These are phyloP conservation scores for Chloris gayana DNA, from an alignment of 176 grass and related monocot genomes.

Conservation along the genomic window DNA sequence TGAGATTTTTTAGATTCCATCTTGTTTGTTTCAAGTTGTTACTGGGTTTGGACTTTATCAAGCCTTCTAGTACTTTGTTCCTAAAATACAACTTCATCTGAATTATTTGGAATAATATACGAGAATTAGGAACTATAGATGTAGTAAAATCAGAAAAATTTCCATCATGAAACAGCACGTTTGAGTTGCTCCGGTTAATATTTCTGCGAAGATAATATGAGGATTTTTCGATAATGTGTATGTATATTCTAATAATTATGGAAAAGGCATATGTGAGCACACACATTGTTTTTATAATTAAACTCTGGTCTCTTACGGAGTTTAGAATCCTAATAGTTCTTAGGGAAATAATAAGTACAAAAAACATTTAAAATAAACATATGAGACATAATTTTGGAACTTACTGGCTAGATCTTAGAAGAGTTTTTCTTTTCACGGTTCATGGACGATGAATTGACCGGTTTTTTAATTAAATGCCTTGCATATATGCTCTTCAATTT, in stretches of 20 bases:
- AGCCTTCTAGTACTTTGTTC: neutral
- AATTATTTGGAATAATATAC: neutral
- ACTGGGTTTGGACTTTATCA: neutral
- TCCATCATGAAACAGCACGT: neutral
- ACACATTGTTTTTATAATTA: no score
- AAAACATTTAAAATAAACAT: neutral
- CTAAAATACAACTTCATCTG: neutral
- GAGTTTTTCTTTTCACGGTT: no score
- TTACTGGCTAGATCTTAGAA: no score
- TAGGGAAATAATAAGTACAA: no score
- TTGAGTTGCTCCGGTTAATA: neutral
- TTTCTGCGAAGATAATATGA: neutral
- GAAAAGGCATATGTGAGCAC: no score
- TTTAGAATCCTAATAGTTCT: no score
- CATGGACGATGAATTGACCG: neutral
- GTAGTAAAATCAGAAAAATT: neutral
- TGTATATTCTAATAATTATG: no score
- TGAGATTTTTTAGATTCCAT: slow-evolving; percentile 5
- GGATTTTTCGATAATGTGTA: no score
- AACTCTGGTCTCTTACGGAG: no score
- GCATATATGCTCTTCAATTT: neutral
- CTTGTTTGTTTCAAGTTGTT: neutral
- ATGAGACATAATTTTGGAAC: no score
- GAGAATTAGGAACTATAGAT: neutral
- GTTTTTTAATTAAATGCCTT: neutral